Evolutionary conservation across 768 basidiomycete genomes (phyloP), one percentile per base, ranked within the genome.

Genomic region (Suillus fuscotomentosus): DNA sequence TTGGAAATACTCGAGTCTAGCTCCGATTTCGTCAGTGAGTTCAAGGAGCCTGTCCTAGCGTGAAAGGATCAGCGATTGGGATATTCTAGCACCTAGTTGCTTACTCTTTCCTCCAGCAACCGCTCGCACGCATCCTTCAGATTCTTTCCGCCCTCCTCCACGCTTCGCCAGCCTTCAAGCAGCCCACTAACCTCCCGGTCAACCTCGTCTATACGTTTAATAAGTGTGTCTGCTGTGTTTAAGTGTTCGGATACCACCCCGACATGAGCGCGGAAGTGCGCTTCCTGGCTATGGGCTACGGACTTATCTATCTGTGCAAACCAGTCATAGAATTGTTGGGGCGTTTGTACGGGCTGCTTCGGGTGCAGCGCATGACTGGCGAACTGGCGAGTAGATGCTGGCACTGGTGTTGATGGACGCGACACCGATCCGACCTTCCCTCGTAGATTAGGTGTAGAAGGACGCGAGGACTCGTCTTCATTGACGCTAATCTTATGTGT

Each of bases 311-410:
- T 88, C 47, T 91, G 82, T 4, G 93, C 83, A 75, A 95, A 97
- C 90, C 95, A 97, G 78, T 99, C 97, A 73, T 96, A 94, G 77
- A 99, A 97, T 69, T 98, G 95, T 70, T 99, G 94, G 1, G 95
- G 90, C 0, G 95, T 97, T 66, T 90, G 86, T 45, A 99, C 88
- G 5, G 92, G 89, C 47, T 87, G 84, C 59, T 84, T 85, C 3
- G 93, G 91, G 71, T 91, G 89, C 17, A 94, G 78, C 0, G 88
- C 82, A 70, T 90, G 86, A 9, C 77, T 71, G 14, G 72, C 48
- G 14, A 63, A 59, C 3, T 73, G 65, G 62, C 71, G 75, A 54
- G 66, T 60, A 41, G 39, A 65, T 20, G 63, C 65, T 51, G 62
- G 62, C 36, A 68, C 72, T 11, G 74, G 76, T 14, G 86, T 87